Evolutionary conservation across 148 eudicot genomes (phyloP).

Genomic region (Camellia japonica): DNA sequence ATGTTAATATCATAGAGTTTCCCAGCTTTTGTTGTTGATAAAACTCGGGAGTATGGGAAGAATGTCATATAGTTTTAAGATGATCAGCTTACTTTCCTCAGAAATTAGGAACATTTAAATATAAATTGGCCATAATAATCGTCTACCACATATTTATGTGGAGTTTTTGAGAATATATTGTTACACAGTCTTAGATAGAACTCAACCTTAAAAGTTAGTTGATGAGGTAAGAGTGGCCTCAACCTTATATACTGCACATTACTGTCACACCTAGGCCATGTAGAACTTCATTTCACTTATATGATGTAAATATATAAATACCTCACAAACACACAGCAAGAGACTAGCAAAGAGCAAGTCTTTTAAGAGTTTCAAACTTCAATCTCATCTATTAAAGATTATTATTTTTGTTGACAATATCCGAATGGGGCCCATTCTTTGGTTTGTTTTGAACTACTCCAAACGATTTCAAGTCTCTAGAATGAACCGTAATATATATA

Average conservation of each 20-base stretch:
- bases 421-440: neutral
- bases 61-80: neutral
- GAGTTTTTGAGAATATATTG: too few species aligned
- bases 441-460: neutral
- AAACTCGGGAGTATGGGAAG: constrained; percentile 1
- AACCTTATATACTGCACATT: too few species aligned
- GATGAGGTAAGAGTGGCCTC: too few species aligned
- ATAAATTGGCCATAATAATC: neutral
- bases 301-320: neutral
- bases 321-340: too few species aligned
- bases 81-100: neutral
- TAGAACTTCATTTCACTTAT: too few species aligned
- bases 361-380: too few species aligned
- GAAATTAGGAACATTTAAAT: neutral
- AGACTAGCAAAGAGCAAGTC: too few species aligned
- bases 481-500: neutral
- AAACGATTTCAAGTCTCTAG: neutral
- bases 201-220: too few species aligned
- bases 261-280: too few species aligned
- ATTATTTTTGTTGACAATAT: neutral
- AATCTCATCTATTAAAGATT: neutral
- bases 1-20: too few species aligned
- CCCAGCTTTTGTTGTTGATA: too few species aligned
- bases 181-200: too few species aligned
- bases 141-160: neutral